Conservation (phyloP, 1,284 basidiomycete species). For the Calocybe gambosa region DNA sequence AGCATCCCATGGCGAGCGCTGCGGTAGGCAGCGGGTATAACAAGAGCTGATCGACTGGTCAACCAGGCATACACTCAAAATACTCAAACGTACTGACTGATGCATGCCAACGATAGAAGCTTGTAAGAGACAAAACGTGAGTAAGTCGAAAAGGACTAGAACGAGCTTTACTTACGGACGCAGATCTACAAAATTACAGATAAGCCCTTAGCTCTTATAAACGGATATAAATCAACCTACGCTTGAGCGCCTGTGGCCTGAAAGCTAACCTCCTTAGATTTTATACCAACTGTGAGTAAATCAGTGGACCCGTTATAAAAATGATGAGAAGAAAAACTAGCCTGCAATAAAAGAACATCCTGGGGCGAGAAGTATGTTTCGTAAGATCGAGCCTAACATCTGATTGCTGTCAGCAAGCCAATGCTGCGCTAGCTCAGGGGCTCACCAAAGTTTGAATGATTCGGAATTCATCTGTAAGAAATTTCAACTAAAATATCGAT, state of each 20-base stretch:
- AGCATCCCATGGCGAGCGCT: slow-evolving; percentile 29
- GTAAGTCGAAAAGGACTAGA: neutral
- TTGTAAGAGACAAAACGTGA: slow-evolving; percentile 23
- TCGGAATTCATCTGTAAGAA: slow-evolving; percentile 57
- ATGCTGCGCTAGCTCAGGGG: neutral
- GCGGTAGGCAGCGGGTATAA: slow-evolving; percentile 88
- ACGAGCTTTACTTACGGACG: slow-evolving; percentile 44
- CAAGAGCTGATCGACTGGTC: slow-evolving; percentile 48
- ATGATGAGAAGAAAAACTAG: slow-evolving; percentile 8
- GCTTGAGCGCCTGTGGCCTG: slow-evolving; percentile 82
- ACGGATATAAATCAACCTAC: slow-evolving; percentile 37
- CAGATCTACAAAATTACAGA: slow-evolving; percentile 35
- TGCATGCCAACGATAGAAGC: slow-evolving; percentile 85
- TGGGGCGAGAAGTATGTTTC: slow-evolving; percentile 84
- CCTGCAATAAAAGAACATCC: slow-evolving; percentile 86
- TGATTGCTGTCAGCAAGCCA: slow-evolving; percentile 21
- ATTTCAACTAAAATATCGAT: slow-evolving; percentile 3
- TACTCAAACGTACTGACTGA: slow-evolving; percentile 49
- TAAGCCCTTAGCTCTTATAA: slow-evolving; percentile 12
- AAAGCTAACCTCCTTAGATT: slow-evolving; percentile 66
- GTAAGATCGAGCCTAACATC: slow-evolving; percentile 81
- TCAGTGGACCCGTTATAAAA: neutral
- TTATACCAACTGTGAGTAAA: slow-evolving; percentile 49
- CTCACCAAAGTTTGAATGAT: slow-evolving; percentile 84
- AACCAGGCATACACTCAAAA: slow-evolving; percentile 2